Base-by-base conservation (phyloP, 23 red algal genomes). In the Gracilariopsis chorda region DNA sequence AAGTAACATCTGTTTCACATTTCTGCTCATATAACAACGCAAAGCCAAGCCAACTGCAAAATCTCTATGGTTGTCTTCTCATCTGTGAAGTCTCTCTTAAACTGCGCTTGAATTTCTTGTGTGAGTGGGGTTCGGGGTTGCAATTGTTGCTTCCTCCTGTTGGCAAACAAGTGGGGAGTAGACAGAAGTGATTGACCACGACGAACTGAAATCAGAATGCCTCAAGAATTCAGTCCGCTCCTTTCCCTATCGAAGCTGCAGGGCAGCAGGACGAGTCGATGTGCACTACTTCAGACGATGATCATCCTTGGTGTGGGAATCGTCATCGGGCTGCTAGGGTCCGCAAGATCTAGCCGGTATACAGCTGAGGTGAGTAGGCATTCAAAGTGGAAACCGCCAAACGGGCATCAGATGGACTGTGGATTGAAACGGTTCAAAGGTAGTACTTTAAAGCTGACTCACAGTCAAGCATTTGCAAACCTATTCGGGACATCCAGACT, bases 391-490 rank as follows among this genome's bases (percentile, higher is more conserved):
- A n/a, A n/a, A 46, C 24, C 42, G 11, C 28, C 40, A 17, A 73
- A 27, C 67, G 67, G 67, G 24, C 67, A 73, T 73, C 67, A 73
- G 32, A 73, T 73, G 67, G 67, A 73, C 19, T 73, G 67, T 24
- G 42, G 4, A 20, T 73, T 42, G 29, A 73, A 73, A 25, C 32
- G 32, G 1, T 58, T 80, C 9, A 80, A 80, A 48, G 5, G 41
- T 11, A 58, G 56, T 35, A 80, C 76, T 40, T 14, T 80, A 21
- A 80, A 80, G 43, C 49, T 80, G 48, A 35, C 56, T 4, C 53
- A 48, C 76, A 44, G 56, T 35, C 51, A 58, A 58, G 51, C 76
- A 9, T 80, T 53, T 57, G 76, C 76, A 0, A 39, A 58, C 23
- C 48, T 80, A 23, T 80, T 80, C 42, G 48, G 53, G 3, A 19